These are phyloP conservation scores for Allium sativum DNA, from an alignment of 106 monocot species.

Conservation along the genomic window DNA sequence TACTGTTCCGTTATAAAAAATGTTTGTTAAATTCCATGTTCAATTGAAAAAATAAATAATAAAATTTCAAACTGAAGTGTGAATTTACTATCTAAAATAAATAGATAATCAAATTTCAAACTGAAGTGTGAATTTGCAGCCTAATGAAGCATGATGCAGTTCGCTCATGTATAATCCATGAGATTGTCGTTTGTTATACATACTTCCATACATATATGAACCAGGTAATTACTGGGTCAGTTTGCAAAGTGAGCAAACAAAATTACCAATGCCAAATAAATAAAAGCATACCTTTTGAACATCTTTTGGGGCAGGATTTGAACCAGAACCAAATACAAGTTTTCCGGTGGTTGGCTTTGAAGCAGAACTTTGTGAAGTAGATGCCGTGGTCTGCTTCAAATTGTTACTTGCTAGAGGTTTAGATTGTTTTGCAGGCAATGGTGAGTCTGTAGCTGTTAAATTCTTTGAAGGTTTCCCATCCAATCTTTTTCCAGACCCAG, in stretches of 20 bases:
- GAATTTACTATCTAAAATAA: too few relatives aligned
- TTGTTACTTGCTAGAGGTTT: slow-evolving; percentile 13
- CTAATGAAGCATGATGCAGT: too few relatives aligned
- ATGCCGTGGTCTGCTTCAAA: slow-evolving; percentile 20
- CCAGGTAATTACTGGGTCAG: too few relatives aligned
- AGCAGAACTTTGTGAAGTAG: slow-evolving; percentile 26
- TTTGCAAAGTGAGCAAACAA: neutral
- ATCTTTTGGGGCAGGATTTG: slow-evolving; percentile 29
- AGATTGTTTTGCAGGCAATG: slow-evolving; percentile 13
- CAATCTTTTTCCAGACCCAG: slow-evolving; percentile 69
- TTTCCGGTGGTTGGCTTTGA: slow-evolving; percentile 46
- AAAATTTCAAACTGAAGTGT: too few relatives aligned
- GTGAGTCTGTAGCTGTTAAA: slow-evolving; percentile 20
- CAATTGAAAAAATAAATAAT: too few relatives aligned
- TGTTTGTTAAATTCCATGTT: too few relatives aligned
- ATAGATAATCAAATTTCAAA: too few relatives aligned
- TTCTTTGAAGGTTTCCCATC: slow-evolving; percentile 64
- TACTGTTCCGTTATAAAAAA: too few relatives aligned
- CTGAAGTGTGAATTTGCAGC: too few relatives aligned
- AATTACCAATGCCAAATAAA: neutral
- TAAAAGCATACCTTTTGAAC: slow-evolving; percentile 9
- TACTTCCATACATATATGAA: too few relatives aligned
- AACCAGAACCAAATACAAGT: slow-evolving; percentile 72
- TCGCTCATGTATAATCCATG: neutral
- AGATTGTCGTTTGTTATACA: neutral